Percentiles rank a stretch among this genome's conserved stretches.
Conservation (phyloP, 139 green algal genomes). For the Monoraphidium neglectum region DNA sequence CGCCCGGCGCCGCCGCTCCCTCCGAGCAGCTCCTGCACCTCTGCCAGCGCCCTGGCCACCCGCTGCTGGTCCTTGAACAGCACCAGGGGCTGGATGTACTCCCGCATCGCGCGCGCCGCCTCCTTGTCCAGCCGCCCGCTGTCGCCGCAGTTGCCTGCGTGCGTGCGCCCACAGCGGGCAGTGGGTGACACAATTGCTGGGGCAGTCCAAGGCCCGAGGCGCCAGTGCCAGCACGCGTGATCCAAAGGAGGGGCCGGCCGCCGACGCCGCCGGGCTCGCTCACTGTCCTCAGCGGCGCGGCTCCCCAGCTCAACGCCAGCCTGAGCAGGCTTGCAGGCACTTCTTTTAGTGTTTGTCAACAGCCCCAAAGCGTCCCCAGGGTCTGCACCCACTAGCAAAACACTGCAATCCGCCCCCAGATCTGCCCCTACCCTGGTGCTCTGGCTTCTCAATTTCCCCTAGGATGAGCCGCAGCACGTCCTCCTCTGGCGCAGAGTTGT, state of each 20-base stretch:
- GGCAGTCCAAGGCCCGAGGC: no score
- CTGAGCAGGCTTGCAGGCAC: no score
- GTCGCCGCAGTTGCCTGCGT: constrained; percentile 18
- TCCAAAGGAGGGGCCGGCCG: no score
- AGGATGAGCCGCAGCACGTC: constrained; percentile 45
- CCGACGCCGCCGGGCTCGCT: no score
- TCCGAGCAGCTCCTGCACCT: not conserved
- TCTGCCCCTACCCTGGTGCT: constrained; percentile 46
- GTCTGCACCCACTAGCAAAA: no score
- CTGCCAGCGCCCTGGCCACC: not conserved
- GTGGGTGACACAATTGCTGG: constrained; percentile 5
- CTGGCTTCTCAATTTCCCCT: constrained; percentile 15
- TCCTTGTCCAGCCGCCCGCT: constrained; percentile 43
- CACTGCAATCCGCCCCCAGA: not conserved
- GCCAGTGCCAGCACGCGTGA: no score
- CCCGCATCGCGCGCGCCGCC: constrained; percentile 40
- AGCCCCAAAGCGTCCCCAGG: no score
- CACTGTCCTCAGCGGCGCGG: no score
- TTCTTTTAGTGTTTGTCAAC: no score
- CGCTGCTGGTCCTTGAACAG: constrained; percentile 23
- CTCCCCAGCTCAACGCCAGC: no score
- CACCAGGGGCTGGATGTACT: constrained; percentile 42
- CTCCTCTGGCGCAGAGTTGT: constrained; percentile 9
- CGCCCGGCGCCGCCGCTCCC: not conserved
- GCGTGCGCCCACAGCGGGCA: not conserved